Percentiles rank a stretch among this genome's conserved stretches.
Evolutionary conservation across 148 eudicot genomes (phyloP).

Genomic region (Amaranthus palmeri): DNA sequence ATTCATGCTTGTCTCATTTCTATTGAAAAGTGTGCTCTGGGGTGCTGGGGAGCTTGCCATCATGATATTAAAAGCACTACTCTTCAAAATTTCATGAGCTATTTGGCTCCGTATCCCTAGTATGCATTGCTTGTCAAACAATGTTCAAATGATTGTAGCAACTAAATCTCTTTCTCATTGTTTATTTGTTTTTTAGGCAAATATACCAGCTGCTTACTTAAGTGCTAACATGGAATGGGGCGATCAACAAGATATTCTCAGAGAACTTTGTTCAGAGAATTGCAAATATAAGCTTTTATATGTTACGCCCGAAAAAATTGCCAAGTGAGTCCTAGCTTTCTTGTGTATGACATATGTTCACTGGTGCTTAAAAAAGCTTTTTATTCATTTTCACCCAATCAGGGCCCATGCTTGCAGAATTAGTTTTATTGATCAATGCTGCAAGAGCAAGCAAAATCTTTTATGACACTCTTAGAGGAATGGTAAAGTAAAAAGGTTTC

Average conservation of each 20-base stretch:
- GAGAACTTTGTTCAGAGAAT: conserved; percentile 60
- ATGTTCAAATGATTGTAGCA: background rate
- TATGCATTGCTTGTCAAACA: background rate
- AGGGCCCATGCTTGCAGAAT: background rate
- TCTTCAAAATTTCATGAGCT: background rate
- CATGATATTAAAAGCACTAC: background rate
- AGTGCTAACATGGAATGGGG: conserved; percentile 97
- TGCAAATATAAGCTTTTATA: conserved; percentile 80
- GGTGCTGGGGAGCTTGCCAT: background rate
- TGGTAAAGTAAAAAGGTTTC: too few species aligned
- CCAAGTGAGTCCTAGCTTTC: conserved; percentile 54
- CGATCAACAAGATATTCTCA: conserved; percentile 89
- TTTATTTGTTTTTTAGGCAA: conserved; percentile 47
- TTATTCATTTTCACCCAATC: background rate
- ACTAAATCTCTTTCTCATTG: background rate
- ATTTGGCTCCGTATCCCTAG: background rate
- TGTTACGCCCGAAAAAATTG: conserved; percentile 97
- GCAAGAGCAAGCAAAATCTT: background rate
- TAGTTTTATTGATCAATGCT: background rate
- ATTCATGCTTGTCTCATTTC: too few species aligned
- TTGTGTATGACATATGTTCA: background rate
- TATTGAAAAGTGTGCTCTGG: background rate
- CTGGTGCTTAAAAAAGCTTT: conserved; percentile 2
- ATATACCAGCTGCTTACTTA: conserved; percentile 88
- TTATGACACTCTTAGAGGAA: background rate